A percentile compares a stretch with the other conserved stretches of the same genome.
Evolutionary conservation across 768 basidiomycete species (phyloP).

Genomic region (Amanita brunnescens): DNA sequence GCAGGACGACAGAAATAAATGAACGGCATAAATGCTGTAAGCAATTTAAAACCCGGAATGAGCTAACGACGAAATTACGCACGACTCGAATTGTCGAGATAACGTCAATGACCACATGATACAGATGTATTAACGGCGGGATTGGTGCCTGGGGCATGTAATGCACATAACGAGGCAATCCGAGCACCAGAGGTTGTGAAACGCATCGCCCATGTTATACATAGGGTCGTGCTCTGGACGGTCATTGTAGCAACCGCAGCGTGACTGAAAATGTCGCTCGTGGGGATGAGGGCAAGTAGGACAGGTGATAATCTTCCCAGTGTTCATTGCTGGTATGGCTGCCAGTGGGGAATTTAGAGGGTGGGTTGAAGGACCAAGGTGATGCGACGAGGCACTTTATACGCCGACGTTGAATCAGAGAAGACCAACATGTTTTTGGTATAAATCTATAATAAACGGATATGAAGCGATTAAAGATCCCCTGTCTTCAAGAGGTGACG

Average conservation of each 20-base stretch:
- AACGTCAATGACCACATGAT: not conserved
- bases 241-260: constrained; percentile 27
- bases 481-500: constrained; percentile 1
- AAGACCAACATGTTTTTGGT: constrained; percentile 5
- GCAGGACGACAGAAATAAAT: not conserved
- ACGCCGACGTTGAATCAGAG: not conserved
- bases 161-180: constrained; percentile 21
- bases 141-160: constrained; percentile 13
- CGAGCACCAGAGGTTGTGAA: constrained; percentile 25
- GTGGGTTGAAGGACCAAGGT: not conserved
- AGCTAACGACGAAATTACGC: not conserved
- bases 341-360: not conserved
- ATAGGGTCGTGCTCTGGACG: constrained; percentile 20
- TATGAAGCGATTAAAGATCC: constrained; percentile 4
- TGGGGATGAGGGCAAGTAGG: constrained; percentile 16
- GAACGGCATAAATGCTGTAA: not conserved
- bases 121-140: not conserved
- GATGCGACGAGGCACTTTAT: not conserved
- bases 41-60: not conserved
- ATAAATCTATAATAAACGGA: constrained; percentile 4
- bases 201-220: constrained; percentile 23
- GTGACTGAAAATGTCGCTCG: constrained; percentile 20
- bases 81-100: no score
- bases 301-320: not conserved
- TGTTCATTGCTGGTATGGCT: constrained; percentile 1